Percentiles rank a stretch among this genome's conserved stretches.
phyloP scores from a whole-genome alignment of 306 rosid genomes.

The Sesbania bispinosa region DNA sequence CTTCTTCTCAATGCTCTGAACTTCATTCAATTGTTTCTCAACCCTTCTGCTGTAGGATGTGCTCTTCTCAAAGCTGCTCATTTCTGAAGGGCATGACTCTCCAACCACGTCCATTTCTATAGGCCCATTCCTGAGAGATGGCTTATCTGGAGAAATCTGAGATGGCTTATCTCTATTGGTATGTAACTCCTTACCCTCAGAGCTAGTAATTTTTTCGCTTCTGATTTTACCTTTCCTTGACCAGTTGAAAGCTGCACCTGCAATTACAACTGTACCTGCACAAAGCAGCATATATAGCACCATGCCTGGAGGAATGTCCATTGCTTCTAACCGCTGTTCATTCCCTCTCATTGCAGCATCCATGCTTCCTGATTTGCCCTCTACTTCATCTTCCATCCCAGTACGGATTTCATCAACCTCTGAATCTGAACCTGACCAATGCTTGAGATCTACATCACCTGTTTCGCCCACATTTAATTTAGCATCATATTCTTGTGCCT shows the following conservation, averaged over 20 bases:
- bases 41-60: constrained; percentile 8
- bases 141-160: constrained; percentile 30
- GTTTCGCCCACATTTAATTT: no score
- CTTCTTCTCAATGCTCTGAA: constrained; percentile 53
- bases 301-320: neutral
- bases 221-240: constrained; percentile 31
- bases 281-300: constrained; percentile 27
- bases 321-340: neutral
- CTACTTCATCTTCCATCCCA: neutral
- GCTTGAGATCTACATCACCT: constrained; percentile 8
- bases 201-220: neutral
- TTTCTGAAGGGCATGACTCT: constrained; percentile 62
- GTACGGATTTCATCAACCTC: constrained; percentile 3
- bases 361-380: neutral
- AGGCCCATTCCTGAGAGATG: constrained; percentile 33
- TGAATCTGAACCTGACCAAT: neutral
- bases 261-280: constrained; percentile 38
- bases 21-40: constrained; percentile 31
- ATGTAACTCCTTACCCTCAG: constrained; percentile 22
- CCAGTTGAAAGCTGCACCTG: constrained; percentile 30
- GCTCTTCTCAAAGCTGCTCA: constrained; percentile 64
- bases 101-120: constrained; percentile 36
- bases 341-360: constrained; percentile 21
- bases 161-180: no score
- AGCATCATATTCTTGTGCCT: neutral